Conservation (phyloP, 768 basidiomycete species). For the Termitomyces bulborhizus region DNA sequence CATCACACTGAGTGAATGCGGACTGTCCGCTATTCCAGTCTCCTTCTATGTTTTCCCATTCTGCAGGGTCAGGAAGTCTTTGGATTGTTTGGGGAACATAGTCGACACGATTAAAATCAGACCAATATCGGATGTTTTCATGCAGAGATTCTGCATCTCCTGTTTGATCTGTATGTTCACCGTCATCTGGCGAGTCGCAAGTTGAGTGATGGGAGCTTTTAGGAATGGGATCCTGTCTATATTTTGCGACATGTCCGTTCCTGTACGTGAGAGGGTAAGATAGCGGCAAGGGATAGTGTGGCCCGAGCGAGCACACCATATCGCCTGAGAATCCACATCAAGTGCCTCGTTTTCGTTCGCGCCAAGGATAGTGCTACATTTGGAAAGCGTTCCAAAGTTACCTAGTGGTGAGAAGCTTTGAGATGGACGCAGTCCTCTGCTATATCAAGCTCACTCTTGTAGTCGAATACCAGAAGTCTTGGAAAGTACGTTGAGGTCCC, state of each 20-base stretch:
- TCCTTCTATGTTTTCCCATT: slow-evolving; percentile 46
- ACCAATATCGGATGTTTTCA: slow-evolving; percentile 52
- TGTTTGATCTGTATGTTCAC: not conserved
- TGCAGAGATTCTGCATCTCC: slow-evolving; percentile 7
- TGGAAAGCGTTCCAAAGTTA: slow-evolving; percentile 58
- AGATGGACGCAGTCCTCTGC: not conserved
- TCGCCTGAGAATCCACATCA: slow-evolving; percentile 9
- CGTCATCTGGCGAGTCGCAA: slow-evolving; percentile 22
- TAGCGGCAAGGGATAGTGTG: not conserved
- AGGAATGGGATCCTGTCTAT: slow-evolving; percentile 46
- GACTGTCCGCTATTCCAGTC: slow-evolving; percentile 54
- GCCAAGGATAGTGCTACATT: slow-evolving; percentile 32
- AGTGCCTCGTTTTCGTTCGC: slow-evolving; percentile 18
- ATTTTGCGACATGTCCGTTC: slow-evolving; percentile 42
- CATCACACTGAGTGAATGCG: slow-evolving; percentile 45
- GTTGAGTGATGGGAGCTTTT: slow-evolving; percentile 50
- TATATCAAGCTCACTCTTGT: slow-evolving; percentile 44
- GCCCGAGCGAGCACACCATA: slow-evolving; percentile 15
- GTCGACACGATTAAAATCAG: slow-evolving; percentile 60
- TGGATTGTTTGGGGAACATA: slow-evolving; percentile 64
- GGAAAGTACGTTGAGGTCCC: slow-evolving; percentile 48
- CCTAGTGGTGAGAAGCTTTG: slow-evolving; percentile 29
- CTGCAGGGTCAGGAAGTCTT: slow-evolving; percentile 49
- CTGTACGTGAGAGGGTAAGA: slow-evolving; percentile 16
- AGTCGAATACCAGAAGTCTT: slow-evolving; percentile 60